Percentiles rank a stretch among this genome's conserved stretches.
phyloP scores from a whole-genome alignment of 2,329 filamentous ascomycete genomes.

The Aspergillus sp. region DNA sequence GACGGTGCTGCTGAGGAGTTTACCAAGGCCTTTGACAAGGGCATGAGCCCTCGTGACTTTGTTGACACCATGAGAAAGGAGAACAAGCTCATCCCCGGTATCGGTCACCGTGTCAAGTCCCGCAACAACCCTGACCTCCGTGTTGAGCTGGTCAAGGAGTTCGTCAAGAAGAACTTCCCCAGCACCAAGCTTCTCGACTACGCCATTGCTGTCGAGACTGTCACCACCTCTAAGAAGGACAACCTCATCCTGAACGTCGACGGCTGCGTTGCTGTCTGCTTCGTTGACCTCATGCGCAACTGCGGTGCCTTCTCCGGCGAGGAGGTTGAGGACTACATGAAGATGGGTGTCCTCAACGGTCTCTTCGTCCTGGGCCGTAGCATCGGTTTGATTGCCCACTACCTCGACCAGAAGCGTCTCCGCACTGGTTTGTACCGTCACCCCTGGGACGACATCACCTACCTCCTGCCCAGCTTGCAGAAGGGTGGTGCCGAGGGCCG shows the following conservation, averaged over 20 bases:
- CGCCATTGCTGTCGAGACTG: constrained; percentile 92
- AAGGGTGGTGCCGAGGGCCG: constrained; percentile 72
- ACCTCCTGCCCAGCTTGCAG: constrained; percentile 75
- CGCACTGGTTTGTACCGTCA: constrained; percentile 97
- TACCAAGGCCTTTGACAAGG: constrained; percentile 96
- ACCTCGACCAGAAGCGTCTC: constrained; percentile 98
- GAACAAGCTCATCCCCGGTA: constrained; percentile 99
- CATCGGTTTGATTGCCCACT: constrained; percentile 99
- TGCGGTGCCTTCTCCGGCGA: constrained; percentile 93
- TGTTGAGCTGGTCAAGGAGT: constrained; percentile 99
- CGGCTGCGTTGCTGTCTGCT: constrained; percentile 96
- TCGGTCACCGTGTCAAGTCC: constrained; percentile 98
- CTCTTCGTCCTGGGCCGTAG: constrained; percentile 95
- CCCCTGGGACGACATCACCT: constrained; percentile 98
- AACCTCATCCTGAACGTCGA: constrained; percentile 99
- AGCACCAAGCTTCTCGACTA: constrained; percentile 98
- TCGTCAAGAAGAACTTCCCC: constrained; percentile 94
- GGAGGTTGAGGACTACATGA: constrained; percentile 97
- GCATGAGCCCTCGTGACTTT: constrained; percentile 95
- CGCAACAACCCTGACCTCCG: constrained; percentile 99
- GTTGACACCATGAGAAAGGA: constrained; percentile 98
- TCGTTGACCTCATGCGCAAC: constrained; percentile 95
- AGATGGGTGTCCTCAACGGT: constrained; percentile 99
- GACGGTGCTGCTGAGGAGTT: constrained; percentile 98
- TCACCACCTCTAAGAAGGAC: constrained; percentile 99